A percentile compares a stretch with the other conserved stretches of the same genome.
These are phyloP conservation scores for Neotropicomus parvogracilis DNA, from an alignment of 1,284 basidiomycete species.

Conservation along the genomic window DNA sequence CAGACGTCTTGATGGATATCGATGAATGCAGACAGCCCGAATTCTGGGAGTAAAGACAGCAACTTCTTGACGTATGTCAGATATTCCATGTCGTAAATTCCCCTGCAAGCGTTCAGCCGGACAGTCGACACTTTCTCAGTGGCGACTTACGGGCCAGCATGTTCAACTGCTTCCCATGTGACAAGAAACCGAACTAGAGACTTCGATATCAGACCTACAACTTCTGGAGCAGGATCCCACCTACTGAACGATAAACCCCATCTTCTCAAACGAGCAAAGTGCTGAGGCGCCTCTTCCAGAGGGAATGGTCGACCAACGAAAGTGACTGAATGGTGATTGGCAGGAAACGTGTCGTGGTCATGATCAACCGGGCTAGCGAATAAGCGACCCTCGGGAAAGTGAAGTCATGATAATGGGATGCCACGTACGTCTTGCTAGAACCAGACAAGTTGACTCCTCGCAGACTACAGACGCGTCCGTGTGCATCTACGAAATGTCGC, in stretches of 20 bases:
- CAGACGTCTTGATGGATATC: conserved; percentile 90
- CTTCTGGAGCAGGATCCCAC: conserved; percentile 25
- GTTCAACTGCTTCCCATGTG: conserved; percentile 97
- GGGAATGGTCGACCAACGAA: conserved; percentile 86
- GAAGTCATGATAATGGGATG: neutral
- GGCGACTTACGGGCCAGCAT: conserved; percentile 74
- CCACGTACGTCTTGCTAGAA: conserved; percentile 74
- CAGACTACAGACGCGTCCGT: conserved; percentile 72
- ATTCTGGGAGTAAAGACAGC: conserved; percentile 73
- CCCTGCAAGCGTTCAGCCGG: conserved; percentile 42
- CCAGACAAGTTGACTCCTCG: conserved; percentile 83
- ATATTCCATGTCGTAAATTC: conserved; percentile 81
- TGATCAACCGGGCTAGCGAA: conserved; percentile 56
- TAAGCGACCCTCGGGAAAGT: conserved; percentile 3
- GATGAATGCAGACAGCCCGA: conserved; percentile 81
- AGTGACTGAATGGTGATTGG: conserved; percentile 58
- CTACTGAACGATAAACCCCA: conserved; percentile 86
- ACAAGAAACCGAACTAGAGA: conserved; percentile 77
- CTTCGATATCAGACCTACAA: neutral
- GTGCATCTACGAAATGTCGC: conserved; percentile 72
- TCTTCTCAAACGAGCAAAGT: conserved; percentile 72
- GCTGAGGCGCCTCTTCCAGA: conserved; percentile 76
- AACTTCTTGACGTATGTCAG: conserved; percentile 75
- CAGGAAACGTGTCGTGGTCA: conserved; percentile 60
- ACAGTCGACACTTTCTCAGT: neutral